A percentile compares a stretch with the other conserved stretches of the same genome.
phyloP scores from a whole-genome alignment of 1,284 basidiomycete genomes.

The Vanrija sp. region DNA sequence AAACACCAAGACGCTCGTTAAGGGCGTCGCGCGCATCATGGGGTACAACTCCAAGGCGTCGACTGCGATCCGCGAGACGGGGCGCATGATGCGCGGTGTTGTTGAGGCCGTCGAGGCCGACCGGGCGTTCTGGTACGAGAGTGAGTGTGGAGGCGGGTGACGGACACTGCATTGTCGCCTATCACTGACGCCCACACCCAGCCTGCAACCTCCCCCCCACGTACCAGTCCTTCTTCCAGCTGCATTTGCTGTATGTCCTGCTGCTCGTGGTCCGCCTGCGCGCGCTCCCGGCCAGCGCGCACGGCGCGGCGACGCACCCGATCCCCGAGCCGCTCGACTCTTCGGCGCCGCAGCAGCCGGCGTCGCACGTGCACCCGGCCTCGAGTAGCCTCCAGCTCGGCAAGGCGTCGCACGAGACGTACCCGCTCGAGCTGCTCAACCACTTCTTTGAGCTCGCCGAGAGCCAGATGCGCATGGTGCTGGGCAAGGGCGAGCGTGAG shows the following conservation, averaged over 20 bases:
- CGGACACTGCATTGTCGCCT: neutral
- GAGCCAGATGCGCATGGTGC: slow-evolving; percentile 77
- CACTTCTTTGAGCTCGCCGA: slow-evolving; percentile 97
- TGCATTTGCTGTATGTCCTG: slow-evolving; percentile 92
- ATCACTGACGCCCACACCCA: slow-evolving; percentile 35
- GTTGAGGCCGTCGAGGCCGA: slow-evolving; percentile 52
- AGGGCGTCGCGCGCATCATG: slow-evolving; percentile 51
- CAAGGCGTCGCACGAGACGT: slow-evolving; percentile 35
- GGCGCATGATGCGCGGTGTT: slow-evolving; percentile 55
- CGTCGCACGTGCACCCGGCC: slow-evolving; percentile 1
- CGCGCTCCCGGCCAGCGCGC: slow-evolving; percentile 59
- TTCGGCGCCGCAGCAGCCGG: slow-evolving; percentile 10
- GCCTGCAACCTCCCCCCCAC: slow-evolving; percentile 86
- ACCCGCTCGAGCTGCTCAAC: slow-evolving; percentile 67
- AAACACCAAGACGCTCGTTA: slow-evolving; percentile 34
- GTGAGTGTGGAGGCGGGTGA: slow-evolving; percentile 27
- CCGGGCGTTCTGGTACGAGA: slow-evolving; percentile 50
- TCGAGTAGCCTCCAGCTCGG: slow-evolving; percentile 8
- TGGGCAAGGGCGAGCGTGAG: slow-evolving; percentile 67
- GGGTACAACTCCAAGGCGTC: slow-evolving; percentile 54
- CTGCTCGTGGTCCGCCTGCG: slow-evolving; percentile 83
- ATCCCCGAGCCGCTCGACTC: slow-evolving; percentile 33
- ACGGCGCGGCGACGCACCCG: slow-evolving; percentile 57
- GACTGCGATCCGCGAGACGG: slow-evolving; percentile 55
- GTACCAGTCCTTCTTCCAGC: slow-evolving; percentile 96